Evolutionary conservation across 108 stramenopile genomes (phyloP).

Genomic region (Chaetoceros muelleri): DNA sequence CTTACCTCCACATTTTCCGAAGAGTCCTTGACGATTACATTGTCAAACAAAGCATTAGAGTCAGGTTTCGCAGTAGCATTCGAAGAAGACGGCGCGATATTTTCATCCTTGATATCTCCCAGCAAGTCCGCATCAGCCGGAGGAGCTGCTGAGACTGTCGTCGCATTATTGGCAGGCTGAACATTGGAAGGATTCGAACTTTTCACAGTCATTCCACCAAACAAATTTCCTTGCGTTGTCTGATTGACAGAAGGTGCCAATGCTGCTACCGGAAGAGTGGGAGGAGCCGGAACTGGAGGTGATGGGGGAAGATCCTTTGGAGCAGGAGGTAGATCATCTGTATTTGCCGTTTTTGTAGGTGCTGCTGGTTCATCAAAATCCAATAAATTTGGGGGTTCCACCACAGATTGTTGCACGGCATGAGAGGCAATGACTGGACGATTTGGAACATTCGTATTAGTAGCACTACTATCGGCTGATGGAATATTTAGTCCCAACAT

Average conservation of each 20-base stretch:
- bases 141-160: conserved; percentile 1
- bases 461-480: conserved; percentile 16
- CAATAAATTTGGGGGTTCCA: conserved; percentile 48
- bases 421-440: conserved; percentile 3
- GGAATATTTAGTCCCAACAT: conserved; percentile 38
- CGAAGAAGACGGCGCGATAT: conserved; percentile 3
- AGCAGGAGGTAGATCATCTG: conserved; percentile 6
- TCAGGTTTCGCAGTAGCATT: conserved; percentile 3
- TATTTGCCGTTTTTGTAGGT: no score
- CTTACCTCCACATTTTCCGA: conserved; percentile 1
- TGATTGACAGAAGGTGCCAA: neutral
- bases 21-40: conserved; percentile 7
- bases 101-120: neutral
- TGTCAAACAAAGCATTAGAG: conserved; percentile 11
- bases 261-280: conserved; percentile 1
- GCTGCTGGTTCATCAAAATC: conserved; percentile 53
- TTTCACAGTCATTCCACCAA: conserved; percentile 16
- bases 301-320: conserved; percentile 22
- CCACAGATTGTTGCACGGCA: conserved; percentile 28
- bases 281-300: conserved; percentile 11
- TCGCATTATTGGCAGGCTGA: conserved; percentile 3
- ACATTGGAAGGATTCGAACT: no score
- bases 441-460: conserved; percentile 8
- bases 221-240: neutral
- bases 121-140: conserved; percentile 8